Base-by-base conservation (phyloP, 371 early-diverging fungal species). In the Conidiobolus incongruus region DNA sequence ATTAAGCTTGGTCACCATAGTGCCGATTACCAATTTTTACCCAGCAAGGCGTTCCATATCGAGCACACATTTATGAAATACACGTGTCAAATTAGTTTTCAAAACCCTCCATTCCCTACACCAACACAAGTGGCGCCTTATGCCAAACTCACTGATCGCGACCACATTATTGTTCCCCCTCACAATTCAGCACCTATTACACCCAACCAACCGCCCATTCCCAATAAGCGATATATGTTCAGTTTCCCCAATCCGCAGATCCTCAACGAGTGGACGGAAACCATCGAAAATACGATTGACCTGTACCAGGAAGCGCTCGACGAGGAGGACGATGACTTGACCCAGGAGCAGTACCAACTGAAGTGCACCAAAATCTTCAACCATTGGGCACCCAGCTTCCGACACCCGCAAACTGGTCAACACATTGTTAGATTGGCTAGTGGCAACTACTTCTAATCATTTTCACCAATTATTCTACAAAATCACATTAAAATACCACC, bases 11-110 rank as follows among this genome's bases (percentile, higher is more conserved):
- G 75, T 2, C 44, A 45, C 0, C 15, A 23, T 22, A 55, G 59
- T 34, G 60, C 66, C 4, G 55, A 58, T n/a, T 55, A 58, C 29
- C 61, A 63, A 35, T 60, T 63, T 30, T 60, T 65, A 26, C 64
- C 67, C 6, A 65, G 68, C 13, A 63, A 66, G 42, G 62, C 56
- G 16, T 61, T 71, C 13, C 58, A 68, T 0, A 62, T 71, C 1
- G 75, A 71, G 45, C 63, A 65, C 3, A 57, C 66, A 0, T 75
- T 71, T 47, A 62, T 75, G 67, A 53, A 63, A 15, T 61, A 68
- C 35, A 66, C 65, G 1, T 69, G 71, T 45, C 68, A 68, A 42
- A 52, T 70, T 34, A 60, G 59, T 0, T 68, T 68, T 16, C 34
- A 26, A 26, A 26, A 8, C 8, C 26, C 26, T 4, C 26, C 26